These are phyloP conservation scores for Paraphaeosphaeria minitans DNA, from an alignment of 2,329 filamentous ascomycete genomes.

Conservation along the genomic window DNA sequence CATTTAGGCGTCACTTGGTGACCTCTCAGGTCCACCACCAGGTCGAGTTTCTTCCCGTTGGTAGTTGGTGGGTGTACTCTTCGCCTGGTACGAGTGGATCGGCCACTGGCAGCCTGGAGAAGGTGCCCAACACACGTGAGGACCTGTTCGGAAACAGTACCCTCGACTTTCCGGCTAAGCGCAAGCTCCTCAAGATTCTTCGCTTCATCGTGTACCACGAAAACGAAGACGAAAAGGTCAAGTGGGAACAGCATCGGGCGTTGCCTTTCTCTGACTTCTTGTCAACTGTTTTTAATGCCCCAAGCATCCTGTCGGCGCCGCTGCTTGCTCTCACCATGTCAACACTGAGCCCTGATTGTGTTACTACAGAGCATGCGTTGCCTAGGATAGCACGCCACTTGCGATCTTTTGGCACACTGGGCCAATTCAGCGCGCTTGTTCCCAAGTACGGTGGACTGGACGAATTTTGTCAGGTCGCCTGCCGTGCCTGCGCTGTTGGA, in stretches of 20 bases:
- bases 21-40: slow-evolving; percentile 87
- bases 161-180: slow-evolving; percentile 81
- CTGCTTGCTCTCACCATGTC: slow-evolving; percentile 76
- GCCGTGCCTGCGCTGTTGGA: slow-evolving; percentile 87
- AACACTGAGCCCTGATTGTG: slow-evolving; percentile 59
- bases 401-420: slow-evolving; percentile 84
- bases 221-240: slow-evolving; percentile 64
- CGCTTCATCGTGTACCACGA: slow-evolving; percentile 73
- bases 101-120: slow-evolving; percentile 56
- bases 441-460: slow-evolving; percentile 92
- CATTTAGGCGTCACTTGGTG: slow-evolving; percentile 79
- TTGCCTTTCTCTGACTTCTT: slow-evolving; percentile 65
- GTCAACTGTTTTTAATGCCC: slow-evolving; percentile 58
- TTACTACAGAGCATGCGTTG: slow-evolving; percentile 71
- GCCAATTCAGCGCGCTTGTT: slow-evolving; percentile 87
- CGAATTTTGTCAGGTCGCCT: slow-evolving; percentile 89
- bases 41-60: slow-evolving; percentile 90
- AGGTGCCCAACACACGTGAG: slow-evolving; percentile 87
- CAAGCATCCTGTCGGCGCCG: slow-evolving; percentile 68
- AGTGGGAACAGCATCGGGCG: slow-evolving; percentile 64
- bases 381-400: slow-evolving; percentile 78
- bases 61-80: slow-evolving; percentile 84
- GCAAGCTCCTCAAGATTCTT: slow-evolving; percentile 89
- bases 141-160: slow-evolving; percentile 82
- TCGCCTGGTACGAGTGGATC: slow-evolving; percentile 12